These are phyloP conservation scores for Mucor circinelloides DNA, from an alignment of 371 early-diverging fungal genomes.

Conservation along the genomic window DNA sequence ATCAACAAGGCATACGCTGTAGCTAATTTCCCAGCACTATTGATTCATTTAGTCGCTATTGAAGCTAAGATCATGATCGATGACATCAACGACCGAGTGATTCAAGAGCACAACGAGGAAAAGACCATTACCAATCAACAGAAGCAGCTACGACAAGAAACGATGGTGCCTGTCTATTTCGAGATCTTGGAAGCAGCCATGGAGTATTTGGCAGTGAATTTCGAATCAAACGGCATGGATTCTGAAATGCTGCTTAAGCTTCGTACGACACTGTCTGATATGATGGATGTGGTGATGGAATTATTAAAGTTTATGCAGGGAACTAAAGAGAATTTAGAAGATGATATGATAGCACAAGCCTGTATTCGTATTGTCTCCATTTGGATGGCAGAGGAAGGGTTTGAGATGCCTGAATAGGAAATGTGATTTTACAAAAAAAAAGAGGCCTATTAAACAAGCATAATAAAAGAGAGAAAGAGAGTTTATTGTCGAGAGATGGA, in stretches of 20 bases:
- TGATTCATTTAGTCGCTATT: conserved; percentile 51
- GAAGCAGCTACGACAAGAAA: conserved; percentile 33
- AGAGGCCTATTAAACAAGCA: neutral
- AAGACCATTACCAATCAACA: conserved; percentile 11
- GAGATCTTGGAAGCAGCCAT: conserved; percentile 53
- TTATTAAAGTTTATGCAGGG: conserved; percentile 40
- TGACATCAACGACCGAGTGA: conserved; percentile 39
- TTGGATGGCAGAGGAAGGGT: conserved; percentile 53
- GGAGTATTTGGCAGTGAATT: conserved; percentile 31
- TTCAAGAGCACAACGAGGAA: conserved; percentile 24
- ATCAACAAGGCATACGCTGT: conserved; percentile 17
- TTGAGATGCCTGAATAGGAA: conserved; percentile 29
- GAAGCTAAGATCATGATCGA: conserved; percentile 58
- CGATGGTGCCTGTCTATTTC: conserved; percentile 47
- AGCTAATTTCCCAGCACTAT: conserved; percentile 45
- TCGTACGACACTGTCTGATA: conserved; percentile 40
- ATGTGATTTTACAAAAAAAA: neutral
- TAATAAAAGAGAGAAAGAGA: too few relatives aligned
- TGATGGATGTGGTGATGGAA: conserved; percentile 49
- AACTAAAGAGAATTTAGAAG: conserved; percentile 28
- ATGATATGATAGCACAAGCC: conserved; percentile 45
- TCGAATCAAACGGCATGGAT: conserved; percentile 35
- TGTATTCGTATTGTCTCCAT: conserved; percentile 45
- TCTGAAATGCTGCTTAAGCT: conserved; percentile 46
- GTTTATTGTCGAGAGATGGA: neutral